Evolutionary conservation across 1,284 basidiomycete genomes (phyloP).

Genomic region (Ustilago curta): DNA sequence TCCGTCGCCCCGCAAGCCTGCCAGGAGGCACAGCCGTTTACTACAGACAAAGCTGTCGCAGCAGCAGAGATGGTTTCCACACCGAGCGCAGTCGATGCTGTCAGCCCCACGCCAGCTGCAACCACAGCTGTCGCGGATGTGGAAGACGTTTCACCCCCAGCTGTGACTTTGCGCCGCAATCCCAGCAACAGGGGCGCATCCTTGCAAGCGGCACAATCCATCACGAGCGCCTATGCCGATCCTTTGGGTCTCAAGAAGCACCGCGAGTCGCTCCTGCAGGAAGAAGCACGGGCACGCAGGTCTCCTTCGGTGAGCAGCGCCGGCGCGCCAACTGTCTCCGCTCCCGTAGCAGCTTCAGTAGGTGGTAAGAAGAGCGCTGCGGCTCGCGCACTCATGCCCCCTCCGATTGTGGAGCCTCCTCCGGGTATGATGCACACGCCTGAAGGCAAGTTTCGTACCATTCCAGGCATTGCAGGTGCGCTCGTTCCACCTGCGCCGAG

Average conservation of each 20-base stretch:
- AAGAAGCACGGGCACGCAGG: constrained; percentile 25
- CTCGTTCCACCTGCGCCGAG: constrained; percentile 22
- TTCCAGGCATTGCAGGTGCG: constrained; percentile 47
- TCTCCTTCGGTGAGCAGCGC: constrained; percentile 40
- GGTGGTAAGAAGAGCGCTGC: constrained; percentile 25
- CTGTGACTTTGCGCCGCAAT: constrained; percentile 25
- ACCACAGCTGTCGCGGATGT: background rate
- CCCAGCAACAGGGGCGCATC: constrained; percentile 42
- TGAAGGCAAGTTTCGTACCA: constrained; percentile 38
- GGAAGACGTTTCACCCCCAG: constrained; percentile 15
- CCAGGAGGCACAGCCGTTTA: constrained; percentile 1
- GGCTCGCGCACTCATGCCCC: constrained; percentile 41
- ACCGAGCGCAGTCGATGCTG: background rate
- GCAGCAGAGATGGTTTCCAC: constrained; percentile 7
- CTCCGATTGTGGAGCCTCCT: constrained; percentile 35
- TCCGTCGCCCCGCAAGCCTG: background rate
- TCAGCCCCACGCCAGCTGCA: constrained; percentile 3
- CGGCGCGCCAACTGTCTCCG: constrained; percentile 11
- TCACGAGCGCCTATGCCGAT: constrained; percentile 37
- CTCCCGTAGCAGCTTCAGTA: constrained; percentile 7
- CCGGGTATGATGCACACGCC: constrained; percentile 38
- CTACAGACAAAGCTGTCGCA: background rate
- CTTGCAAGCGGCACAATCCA: constrained; percentile 43
- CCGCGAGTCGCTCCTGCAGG: constrained; percentile 27
- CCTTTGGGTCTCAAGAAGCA: constrained; percentile 44